Evolutionary conservation across 345 rosid genomes (phyloP), one percentile per base, ranked within the genome.

Genomic region (Ailanthus altissimus): DNA sequence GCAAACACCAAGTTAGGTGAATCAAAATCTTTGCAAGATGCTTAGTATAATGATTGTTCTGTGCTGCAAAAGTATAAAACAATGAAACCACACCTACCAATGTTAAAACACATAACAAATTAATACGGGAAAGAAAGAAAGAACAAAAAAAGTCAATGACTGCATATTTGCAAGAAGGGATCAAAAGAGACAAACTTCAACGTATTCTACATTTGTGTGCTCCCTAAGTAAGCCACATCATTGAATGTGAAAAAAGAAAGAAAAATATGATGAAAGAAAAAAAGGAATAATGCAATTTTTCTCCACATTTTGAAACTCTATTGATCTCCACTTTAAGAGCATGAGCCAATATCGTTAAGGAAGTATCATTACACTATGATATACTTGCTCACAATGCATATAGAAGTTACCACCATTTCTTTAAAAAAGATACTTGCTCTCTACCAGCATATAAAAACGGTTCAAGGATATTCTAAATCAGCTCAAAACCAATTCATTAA

Each of bases 1-100:
- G 90, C 89, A 97, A 91, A 85, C 91, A 90, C 90, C 88, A 83
- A 1, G 90, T 84, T 15, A 97, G 78, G 85, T 92, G 97, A 82
- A 94, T 88, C 89, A 92, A 86, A 81, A 97, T 85, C 75, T 97
- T 97, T 7, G 91, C 88, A 25, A 97, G 93, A 84, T 97, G 98
- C 89, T 94, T 88, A 6, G 99, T 97, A 78, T 70, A 80, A 59
- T 80, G 77, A 75, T 97, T 94, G 75, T 88, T 94, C 84, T 86
- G 89, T 16, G 89, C 98, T 94, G 92, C 87, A 84, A 66, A 72
- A 46, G 16, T 14, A 2, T n/a, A 62, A 49, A 47, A 4, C 40
- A 75, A 62, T 49, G 62, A 8, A 43, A 56, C 28, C 50, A 64
- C 38, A 64, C 36, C 15, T 38, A 38, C 32, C 15, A 40, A 47